Evolutionary conservation across 2,329 filamentous ascomycete genomes (phyloP).

Genomic region (Macroventuria anomochaeta): DNA sequence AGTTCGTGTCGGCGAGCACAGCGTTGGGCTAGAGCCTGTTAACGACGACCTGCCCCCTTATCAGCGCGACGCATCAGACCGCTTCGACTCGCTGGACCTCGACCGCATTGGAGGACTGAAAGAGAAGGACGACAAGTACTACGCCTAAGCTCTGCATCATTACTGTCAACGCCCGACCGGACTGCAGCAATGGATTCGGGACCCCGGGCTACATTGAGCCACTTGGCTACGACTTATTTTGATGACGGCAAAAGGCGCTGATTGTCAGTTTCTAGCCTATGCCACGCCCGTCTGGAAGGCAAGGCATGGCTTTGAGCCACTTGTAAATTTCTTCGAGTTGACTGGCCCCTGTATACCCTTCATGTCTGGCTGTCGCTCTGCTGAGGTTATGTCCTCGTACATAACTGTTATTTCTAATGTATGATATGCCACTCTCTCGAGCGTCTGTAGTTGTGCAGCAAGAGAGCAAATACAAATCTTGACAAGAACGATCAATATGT

Average conservation of each 20-base stretch:
- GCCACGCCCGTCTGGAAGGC: conserved; percentile 23
- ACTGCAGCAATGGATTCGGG: conserved; percentile 23
- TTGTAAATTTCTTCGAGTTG: conserved; percentile 50
- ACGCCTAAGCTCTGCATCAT: conserved; percentile 32
- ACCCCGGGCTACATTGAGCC: conserved; percentile 32
- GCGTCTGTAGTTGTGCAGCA: conserved; percentile 40
- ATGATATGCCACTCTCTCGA: conserved; percentile 44
- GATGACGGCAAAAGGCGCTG: conserved; percentile 42
- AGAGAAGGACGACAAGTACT: conserved; percentile 75
- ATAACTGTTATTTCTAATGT: conserved; percentile 54
- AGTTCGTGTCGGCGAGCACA: conserved; percentile 86
- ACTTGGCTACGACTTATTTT: conserved; percentile 49
- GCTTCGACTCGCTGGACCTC: conserved; percentile 94
- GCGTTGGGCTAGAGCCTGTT: conserved; percentile 87
- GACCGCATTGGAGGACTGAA: conserved; percentile 92
- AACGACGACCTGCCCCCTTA: conserved; percentile 84
- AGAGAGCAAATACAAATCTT: conserved; percentile 47
- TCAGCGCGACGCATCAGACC: conserved; percentile 76
- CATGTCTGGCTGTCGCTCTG: conserved; percentile 35
- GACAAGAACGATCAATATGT: conserved; percentile 18
- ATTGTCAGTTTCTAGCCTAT: conserved; percentile 33
- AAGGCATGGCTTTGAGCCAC: conserved; percentile 26
- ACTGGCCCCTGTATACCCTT: conserved; percentile 34
- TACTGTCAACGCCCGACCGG: conserved; percentile 26
- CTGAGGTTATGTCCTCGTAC: conserved; percentile 48